Percentiles rank a stretch among this genome's conserved stretches.
phyloP scores from a whole-genome alignment of 139 green algal species.

The Picochlorum sp. region DNA sequence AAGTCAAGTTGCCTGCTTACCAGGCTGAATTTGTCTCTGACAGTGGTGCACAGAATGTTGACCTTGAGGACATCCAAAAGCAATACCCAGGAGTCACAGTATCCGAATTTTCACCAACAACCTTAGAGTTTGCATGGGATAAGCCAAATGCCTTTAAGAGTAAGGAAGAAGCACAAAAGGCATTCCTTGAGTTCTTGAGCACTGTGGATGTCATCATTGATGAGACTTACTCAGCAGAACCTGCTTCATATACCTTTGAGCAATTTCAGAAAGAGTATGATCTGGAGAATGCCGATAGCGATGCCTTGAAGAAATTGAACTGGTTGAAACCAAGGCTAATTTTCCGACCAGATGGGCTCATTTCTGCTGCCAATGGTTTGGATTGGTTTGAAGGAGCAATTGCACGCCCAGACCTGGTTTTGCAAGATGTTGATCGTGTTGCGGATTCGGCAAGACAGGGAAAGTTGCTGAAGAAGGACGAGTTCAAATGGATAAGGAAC shows the following conservation, averaged over 20 bases:
- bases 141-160: conserved; percentile 6
- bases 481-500: conserved; percentile 29
- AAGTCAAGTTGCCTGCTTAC: conserved; percentile 17
- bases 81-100: not conserved
- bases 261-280: conserved; percentile 21
- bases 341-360: conserved; percentile 30
- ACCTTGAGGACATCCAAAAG: conserved; percentile 10
- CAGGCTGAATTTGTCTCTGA: conserved; percentile 22
- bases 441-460: not conserved
- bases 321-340: conserved; percentile 5
- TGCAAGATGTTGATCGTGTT: conserved; percentile 36
- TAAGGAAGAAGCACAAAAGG: conserved; percentile 17
- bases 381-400: conserved; percentile 68
- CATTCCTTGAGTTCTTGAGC: conserved; percentile 18
- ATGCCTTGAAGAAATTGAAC: not conserved
- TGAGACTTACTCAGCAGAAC: conserved; percentile 36
- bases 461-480: not conserved
- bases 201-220: conserved; percentile 54
- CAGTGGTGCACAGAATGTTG: conserved; percentile 28
- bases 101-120: conserved; percentile 3
- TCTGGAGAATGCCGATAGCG: not conserved
- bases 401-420: conserved; percentile 43
- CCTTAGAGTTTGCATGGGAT: conserved; percentile 22
- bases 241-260: conserved; percentile 23
- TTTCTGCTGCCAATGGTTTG: conserved; percentile 9